Base-by-base conservation (phyloP, 2,329 filamentous ascomycete species). In the Exophiala dermatitidis region DNA sequence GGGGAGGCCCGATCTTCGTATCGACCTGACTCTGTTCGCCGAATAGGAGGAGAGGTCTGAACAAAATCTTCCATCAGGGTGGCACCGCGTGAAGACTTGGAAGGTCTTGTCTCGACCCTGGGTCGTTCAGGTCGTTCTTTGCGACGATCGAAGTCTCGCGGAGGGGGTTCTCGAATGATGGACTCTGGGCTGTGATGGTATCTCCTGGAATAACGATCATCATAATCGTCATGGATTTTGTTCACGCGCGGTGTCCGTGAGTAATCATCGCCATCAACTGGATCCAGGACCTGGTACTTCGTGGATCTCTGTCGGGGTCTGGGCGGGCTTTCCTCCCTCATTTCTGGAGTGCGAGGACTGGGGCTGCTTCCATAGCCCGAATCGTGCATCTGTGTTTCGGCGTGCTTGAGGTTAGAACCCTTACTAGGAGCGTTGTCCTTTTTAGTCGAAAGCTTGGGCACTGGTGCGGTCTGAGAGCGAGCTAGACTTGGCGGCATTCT, bases 331-430 rank as follows among this genome's bases (percentile, higher is more conserved):
- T 66, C 63, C 5, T 65, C 65, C 19, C 63, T 60, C 60, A 70
- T 68, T 37, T 74, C 72, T 1, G 72, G 71, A 1, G 71, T 73
- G 26, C 66, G 67, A 6, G 73, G 71, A 58, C 70, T 74, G 4
- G 71, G 74, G 52, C 61, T 62, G 42, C 61, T 63, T 12, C 60
- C 58, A 49, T 74, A 74, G 2, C 71, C 71, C 2, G 72, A 74
- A 51, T 75, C 73, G 31, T 62, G 60, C 49, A 59, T 42, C 4
- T 70, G 65, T 40, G 65, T 65, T 32, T 72, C 67, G 29, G 60
- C 50, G 31, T 64, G 63, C 49, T 69, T 68, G 40, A 68, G 52
- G 45, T 69, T 72, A 7, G 71, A 68, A 2, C 67, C 62, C 38
- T 69, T 68, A 8, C 65, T 40, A 4, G 66, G 63, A 4, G 59